Conservation (phyloP, 805 yeast species). For the Saccharomycopsis sp. region DNA sequence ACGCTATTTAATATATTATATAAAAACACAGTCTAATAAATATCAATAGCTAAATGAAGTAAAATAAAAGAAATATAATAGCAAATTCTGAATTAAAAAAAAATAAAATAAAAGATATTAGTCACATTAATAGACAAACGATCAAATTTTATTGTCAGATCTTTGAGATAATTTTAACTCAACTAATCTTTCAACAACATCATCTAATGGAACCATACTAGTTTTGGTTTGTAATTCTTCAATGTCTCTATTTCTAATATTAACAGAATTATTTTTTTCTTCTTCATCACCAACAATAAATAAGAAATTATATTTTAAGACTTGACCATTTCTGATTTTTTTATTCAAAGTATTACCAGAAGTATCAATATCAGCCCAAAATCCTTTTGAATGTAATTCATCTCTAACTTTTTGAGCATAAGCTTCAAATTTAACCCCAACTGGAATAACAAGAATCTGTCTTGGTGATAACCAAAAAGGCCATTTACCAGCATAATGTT, state of each 20-base stretch:
- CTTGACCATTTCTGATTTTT: conserved; percentile 96
- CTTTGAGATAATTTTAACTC: conserved; percentile 66
- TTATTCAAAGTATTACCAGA: conserved; percentile 95
- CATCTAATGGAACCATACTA: conserved; percentile 55
- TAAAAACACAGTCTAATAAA: background rate
- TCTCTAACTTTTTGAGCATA: conserved; percentile 80
- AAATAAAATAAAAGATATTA: no score
- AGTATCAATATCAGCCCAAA: conserved; percentile 87
- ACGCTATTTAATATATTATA: background rate
- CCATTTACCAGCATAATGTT: conserved; percentile 99
- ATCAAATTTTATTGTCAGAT: conserved; percentile 39
- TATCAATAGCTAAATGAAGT: background rate
- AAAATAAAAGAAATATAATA: no score
- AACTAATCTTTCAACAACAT: conserved; percentile 59
- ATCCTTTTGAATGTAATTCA: conserved; percentile 49
- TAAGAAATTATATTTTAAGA: conserved; percentile 89
- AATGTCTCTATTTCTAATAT: conserved; percentile 94
- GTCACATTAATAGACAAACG: no score
- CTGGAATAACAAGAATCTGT: conserved; percentile 93
- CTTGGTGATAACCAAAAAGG: conserved; percentile 99
- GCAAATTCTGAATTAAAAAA: no score
- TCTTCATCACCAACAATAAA: conserved; percentile 97
- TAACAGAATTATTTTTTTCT: conserved; percentile 66
- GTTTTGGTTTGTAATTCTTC: conserved; percentile 90
- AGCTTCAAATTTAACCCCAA: conserved; percentile 84